phyloP scores from a whole-genome alignment of 2,329 filamentous ascomycete species.

The Fusarium pilosicola region DNA sequence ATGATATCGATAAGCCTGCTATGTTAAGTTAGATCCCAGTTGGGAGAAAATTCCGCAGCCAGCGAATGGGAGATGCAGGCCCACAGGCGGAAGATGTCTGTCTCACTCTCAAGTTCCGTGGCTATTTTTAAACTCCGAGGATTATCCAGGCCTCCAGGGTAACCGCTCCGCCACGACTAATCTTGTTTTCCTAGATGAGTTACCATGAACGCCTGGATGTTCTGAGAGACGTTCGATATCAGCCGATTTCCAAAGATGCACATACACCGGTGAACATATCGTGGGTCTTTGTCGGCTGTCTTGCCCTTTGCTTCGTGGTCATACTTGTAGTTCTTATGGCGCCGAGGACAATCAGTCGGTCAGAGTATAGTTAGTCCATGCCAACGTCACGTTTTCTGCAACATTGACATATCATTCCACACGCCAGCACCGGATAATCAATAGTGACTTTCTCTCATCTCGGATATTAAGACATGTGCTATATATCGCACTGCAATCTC shows the following conservation, averaged over 20 bases:
- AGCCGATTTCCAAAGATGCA: conserved; percentile 34
- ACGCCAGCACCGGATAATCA: conserved; percentile 4
- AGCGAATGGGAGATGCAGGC: conserved; percentile 16
- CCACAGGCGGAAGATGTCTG: not conserved
- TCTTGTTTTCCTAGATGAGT: not conserved
- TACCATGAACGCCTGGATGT: conserved; percentile 13
- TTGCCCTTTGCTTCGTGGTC: conserved; percentile 13
- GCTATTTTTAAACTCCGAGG: conserved; percentile 17
- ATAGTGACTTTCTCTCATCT: conserved; percentile 21
- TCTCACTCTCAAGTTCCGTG: not conserved
- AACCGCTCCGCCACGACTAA: not conserved
- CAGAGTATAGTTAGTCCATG: conserved; percentile 1
- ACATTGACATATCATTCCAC: conserved; percentile 26
- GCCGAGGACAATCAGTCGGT: conserved; percentile 13
- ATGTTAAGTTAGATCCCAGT: conserved; percentile 4
- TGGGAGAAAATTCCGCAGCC: conserved; percentile 18
- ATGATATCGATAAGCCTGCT: conserved; percentile 31
- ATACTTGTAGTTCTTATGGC: conserved; percentile 8
- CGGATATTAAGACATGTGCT: conserved; percentile 17
- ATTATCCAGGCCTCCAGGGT: conserved; percentile 30
- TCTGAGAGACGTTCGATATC: conserved; percentile 39
- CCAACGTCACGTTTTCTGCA: not conserved
- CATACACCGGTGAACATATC: conserved; percentile 17
- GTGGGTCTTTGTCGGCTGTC: conserved; percentile 24
- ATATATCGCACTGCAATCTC: conserved; percentile 30